These are phyloP conservation scores for Pythium grandisporangium DNA, from an alignment of 352 stramenopile species.

Conservation along the genomic window DNA sequence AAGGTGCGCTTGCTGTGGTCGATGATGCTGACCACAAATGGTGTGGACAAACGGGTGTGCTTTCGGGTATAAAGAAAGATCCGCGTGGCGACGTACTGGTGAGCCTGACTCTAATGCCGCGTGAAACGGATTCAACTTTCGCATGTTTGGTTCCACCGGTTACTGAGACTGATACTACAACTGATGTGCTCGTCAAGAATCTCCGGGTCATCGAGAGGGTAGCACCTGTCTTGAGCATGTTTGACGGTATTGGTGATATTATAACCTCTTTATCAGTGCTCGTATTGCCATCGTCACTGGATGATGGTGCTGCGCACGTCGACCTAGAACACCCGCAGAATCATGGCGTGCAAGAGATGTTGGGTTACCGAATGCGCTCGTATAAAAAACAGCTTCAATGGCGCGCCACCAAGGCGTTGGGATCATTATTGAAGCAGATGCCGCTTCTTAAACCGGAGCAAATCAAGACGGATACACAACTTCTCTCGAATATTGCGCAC, in stretches of 20 bases:
- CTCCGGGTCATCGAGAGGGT: slow-evolving; percentile 62
- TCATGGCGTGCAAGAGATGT: slow-evolving; percentile 41
- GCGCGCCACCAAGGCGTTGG: slow-evolving; percentile 65
- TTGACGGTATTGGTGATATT: slow-evolving; percentile 51
- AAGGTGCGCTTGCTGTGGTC: slow-evolving; percentile 49
- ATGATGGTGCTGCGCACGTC: slow-evolving; percentile 21
- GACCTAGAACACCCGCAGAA: slow-evolving; percentile 63
- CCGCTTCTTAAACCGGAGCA: slow-evolving; percentile 23
- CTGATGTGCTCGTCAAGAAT: slow-evolving; percentile 29
- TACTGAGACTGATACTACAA: neutral
- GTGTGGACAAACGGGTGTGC: slow-evolving; percentile 29
- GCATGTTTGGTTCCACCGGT: neutral
- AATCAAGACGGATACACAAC: slow-evolving; percentile 43
- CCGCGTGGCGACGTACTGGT: slow-evolving; percentile 10
- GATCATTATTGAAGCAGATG: slow-evolving; percentile 64
- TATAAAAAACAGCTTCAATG: slow-evolving; percentile 80
- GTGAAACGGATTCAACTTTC: neutral
- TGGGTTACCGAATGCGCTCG: slow-evolving; percentile 44
- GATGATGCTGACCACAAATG: slow-evolving; percentile 30
- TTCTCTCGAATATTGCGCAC: slow-evolving; percentile 47
- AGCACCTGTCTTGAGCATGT: slow-evolving; percentile 71
- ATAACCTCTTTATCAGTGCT: slow-evolving; percentile 43
- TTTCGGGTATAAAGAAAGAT: slow-evolving; percentile 20
- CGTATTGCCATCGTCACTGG: slow-evolving; percentile 17
- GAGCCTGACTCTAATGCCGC: slow-evolving; percentile 9